These are phyloP conservation scores for Lobulomyces angularis DNA, from an alignment of 192 early-diverging fungal species.

Conservation along the genomic window DNA sequence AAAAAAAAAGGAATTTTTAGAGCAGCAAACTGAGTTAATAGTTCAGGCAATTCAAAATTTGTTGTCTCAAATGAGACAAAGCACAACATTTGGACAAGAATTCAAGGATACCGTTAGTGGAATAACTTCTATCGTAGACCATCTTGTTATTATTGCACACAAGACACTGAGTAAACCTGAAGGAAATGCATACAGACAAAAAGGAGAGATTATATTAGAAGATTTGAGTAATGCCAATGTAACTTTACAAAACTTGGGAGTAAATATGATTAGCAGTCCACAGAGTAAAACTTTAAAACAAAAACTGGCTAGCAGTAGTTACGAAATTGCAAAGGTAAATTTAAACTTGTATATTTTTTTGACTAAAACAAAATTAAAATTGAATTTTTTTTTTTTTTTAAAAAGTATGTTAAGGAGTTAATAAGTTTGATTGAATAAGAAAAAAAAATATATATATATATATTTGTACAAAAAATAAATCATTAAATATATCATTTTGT, in stretches of 20 bases:
- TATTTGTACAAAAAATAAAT: too few relatives aligned
- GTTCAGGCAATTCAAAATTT: slow-evolving; percentile 68
- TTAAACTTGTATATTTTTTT: slow-evolving; percentile 1
- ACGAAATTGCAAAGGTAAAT: slow-evolving; percentile 71
- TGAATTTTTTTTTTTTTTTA: not conserved
- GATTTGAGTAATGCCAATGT: slow-evolving; percentile 38
- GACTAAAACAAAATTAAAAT: not conserved
- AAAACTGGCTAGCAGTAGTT: slow-evolving; percentile 64
- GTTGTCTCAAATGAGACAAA: slow-evolving; percentile 45
- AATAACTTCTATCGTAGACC: slow-evolving; percentile 47
- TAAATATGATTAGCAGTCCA: slow-evolving; percentile 28
- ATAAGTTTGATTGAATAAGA: slow-evolving; percentile 56
- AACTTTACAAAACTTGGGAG: slow-evolving; percentile 45
- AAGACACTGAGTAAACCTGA: slow-evolving; percentile 28
- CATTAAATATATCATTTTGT: too few relatives aligned
- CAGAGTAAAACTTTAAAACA: slow-evolving; percentile 60
- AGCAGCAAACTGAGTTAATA: slow-evolving; percentile 60
- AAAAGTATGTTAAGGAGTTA: slow-evolving; percentile 62
- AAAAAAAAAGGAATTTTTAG: slow-evolving; percentile 41
- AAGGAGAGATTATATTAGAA: slow-evolving; percentile 47
- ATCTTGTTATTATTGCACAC: slow-evolving; percentile 37
- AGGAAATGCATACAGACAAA: slow-evolving; percentile 15
- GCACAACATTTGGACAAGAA: slow-evolving; percentile 28
- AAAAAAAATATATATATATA: too few relatives aligned
- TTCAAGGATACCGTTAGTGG: slow-evolving; percentile 39